Conservation (phyloP, 78 protist genomes). For the Trichosphaerium sp. region DNA sequence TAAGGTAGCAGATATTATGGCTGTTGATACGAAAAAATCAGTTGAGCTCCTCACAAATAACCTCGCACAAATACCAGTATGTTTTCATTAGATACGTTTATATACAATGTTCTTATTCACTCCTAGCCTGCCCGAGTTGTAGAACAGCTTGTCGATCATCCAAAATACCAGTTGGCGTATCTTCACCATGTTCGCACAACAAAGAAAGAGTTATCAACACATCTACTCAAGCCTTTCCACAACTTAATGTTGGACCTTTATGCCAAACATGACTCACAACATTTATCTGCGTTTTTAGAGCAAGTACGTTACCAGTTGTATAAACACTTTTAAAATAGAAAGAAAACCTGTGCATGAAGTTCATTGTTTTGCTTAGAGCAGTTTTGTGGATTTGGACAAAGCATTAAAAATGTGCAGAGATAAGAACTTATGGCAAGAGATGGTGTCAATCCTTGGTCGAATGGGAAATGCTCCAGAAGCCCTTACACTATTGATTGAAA, state of each 20-base stretch:
- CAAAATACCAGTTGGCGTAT: conserved; percentile 19
- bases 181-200: too few species aligned
- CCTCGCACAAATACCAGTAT: conserved; percentile 37
- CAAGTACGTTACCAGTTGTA: background rate
- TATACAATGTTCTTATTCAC: background rate
- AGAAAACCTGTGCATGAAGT: too few species aligned
- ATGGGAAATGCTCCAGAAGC: conserved; percentile 75
- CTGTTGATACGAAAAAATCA: conserved; percentile 30
- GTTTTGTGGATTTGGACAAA: conserved; percentile 20
- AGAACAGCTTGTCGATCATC: conserved; percentile 15
- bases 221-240: too few species aligned
- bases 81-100: too few species aligned
- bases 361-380: background rate
- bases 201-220: too few species aligned
- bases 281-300: background rate
- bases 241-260: too few species aligned
- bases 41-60: conserved; percentile 38
- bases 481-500: conserved; percentile 61
- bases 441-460: conserved; percentile 59
- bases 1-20: conserved; percentile 31
- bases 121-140: background rate
- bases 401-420: conserved; percentile 44
- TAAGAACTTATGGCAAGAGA: conserved; percentile 50
- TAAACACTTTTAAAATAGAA: background rate
- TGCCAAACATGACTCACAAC: too few species aligned